Conservation (phyloP, 1,284 basidiomycete genomes). For the Tilletia indica region DNA sequence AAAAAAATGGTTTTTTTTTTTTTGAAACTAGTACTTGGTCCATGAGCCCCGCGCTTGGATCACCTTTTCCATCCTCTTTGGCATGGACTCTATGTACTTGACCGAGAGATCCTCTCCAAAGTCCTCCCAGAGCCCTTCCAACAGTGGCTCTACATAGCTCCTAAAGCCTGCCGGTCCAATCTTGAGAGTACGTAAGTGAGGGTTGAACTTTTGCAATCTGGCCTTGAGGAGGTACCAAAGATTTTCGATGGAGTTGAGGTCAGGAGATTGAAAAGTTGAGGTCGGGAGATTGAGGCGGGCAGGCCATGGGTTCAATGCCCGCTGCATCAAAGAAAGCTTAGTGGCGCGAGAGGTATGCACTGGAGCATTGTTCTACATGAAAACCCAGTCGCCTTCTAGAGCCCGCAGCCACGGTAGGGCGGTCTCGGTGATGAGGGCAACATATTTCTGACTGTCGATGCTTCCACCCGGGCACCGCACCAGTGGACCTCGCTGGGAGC, state of each 20-base stretch:
- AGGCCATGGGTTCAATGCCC: background rate
- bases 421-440: background rate
- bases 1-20: background rate
- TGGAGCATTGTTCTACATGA: background rate
- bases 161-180: background rate
- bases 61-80: background rate
- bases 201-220: background rate
- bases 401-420: background rate
- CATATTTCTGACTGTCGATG: too few relatives aligned
- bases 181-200: background rate
- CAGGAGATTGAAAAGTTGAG: background rate
- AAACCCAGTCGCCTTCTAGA: background rate
- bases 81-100: background rate
- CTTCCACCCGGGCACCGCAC: too few relatives aligned
- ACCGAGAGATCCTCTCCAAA: background rate
- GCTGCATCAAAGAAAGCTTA: background rate
- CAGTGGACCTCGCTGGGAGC: background rate
- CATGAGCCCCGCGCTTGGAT: background rate
- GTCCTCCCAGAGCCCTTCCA: background rate
- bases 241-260: conserved; percentile 11
- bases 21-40: background rate
- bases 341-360: background rate
- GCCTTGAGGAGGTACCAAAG: background rate
- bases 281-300: background rate
- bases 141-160: background rate